Conservation (phyloP, 495 filamentous ascomycete genomes). For the Neurospora sp. region DNA sequence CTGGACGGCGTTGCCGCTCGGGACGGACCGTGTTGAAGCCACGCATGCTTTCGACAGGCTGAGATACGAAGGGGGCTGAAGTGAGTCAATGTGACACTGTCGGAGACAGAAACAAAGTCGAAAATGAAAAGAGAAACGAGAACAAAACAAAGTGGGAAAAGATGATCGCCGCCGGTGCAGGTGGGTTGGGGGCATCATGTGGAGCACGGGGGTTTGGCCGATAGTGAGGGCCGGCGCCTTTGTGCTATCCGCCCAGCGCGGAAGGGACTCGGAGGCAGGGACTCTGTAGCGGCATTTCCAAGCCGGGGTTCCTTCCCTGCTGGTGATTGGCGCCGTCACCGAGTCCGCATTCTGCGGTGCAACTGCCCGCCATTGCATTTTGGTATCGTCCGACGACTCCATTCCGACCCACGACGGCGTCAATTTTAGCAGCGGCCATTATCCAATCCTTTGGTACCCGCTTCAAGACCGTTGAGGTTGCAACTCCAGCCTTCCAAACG, state of each 20-base stretch:
- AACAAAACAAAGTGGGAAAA: background rate
- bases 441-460: background rate
- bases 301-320: background rate
- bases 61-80: background rate
- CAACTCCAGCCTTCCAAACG: background rate
- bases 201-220: background rate
- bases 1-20: background rate
- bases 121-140: background rate
- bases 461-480: background rate
- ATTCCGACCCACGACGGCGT: background rate
- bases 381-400: background rate
- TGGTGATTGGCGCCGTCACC: background rate
- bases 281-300: background rate
- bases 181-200: background rate
- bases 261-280: background rate
- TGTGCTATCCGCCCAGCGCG: background rate
- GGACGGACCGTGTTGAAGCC: background rate
- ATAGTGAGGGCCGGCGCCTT: background rate
- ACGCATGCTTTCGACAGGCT: background rate
- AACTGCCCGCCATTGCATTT: background rate
- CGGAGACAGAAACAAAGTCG: background rate
- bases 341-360: background rate
- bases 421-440: background rate
- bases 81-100: background rate
- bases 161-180: background rate